Evolutionary conservation across 1,284 basidiomycete genomes (phyloP), one percentile per base, ranked within the genome.

Genomic region (Amylostereum chailletii): DNA sequence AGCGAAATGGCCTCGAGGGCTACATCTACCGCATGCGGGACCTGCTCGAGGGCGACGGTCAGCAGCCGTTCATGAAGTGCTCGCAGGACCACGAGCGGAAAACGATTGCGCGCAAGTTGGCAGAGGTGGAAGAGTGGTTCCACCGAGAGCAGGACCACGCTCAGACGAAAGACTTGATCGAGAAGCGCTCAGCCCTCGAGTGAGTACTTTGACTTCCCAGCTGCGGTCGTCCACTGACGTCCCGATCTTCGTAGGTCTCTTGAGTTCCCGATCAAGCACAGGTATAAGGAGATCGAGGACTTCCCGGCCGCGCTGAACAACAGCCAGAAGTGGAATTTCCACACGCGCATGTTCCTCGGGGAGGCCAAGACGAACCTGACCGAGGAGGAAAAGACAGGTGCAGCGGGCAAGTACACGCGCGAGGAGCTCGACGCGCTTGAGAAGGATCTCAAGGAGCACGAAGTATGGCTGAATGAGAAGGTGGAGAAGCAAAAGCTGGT

Each of bases 1-100:
- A 92, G 1, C 79, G 86, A 49, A 99, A 99, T 68, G 76, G 79
- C 31, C 81, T 99, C 50, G 96, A 99, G 67, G 80, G 86, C 30
- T 95, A 94, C 65, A 68, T 98, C 19, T 99, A 99, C 71, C 81
- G 85, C 50, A 71, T 97, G 34, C 83, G 91, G 27, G 94, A 94
- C 62, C 72, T 94, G 29, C 70, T 98, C 6, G 77, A 83, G 30
- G 79, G 83, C 37, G 77, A 80, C 5, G 62, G 69, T 1, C 75
- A 82, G 3, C 78, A 81, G 2, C 85, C 87, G 11, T 89, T 93
- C 69, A 79, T 79, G 64, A 84, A 85, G 61, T 94, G 83, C 63
- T 91, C 86, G 40, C 86, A 81, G 54, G 68, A 75, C 7, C 61
- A 65, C 6, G 96, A 99, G 68, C 73, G 90, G 49, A 67, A 75